Conservation (phyloP, 192 early-diverging fungal genomes). For the Coemansia sp. region DNA sequence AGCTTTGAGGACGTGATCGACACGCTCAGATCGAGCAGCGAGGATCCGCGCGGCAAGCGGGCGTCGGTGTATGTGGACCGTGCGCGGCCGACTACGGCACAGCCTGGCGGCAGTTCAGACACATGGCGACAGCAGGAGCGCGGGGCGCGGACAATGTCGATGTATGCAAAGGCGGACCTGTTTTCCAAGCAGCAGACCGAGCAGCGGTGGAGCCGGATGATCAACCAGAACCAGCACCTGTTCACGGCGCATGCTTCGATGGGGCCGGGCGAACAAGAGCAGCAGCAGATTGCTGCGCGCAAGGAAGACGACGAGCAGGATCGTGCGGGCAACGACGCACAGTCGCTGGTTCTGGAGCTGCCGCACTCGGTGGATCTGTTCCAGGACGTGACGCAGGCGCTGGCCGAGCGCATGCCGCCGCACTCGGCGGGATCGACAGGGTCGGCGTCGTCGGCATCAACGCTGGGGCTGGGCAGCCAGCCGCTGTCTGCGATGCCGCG, state of each 20-base stretch:
- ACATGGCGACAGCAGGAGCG: not conserved
- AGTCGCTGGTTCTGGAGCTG: conserved; percentile 32
- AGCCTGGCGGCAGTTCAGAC: not conserved
- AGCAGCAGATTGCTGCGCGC: not conserved
- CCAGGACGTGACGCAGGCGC: conserved; percentile 38
- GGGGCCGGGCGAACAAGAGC: conserved; percentile 2
- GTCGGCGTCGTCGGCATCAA: conserved; percentile 20
- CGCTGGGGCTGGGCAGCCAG: conserved; percentile 10
- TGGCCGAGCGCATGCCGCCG: conserved; percentile 33
- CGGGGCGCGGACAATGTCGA: conserved; percentile 10
- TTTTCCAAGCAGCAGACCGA: conserved; percentile 32
- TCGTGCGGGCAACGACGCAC: not conserved
- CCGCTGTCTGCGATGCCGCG: conserved; percentile 18
- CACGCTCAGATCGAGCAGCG: not conserved
- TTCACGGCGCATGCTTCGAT: conserved; percentile 8
- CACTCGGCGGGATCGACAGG: conserved; percentile 23
- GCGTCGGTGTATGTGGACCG: conserved; percentile 1
- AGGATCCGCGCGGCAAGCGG: conserved; percentile 1
- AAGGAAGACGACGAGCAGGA: not conserved
- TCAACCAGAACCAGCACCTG: conserved; percentile 48
- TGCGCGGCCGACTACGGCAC: conserved; percentile 10
- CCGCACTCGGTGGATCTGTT: conserved; percentile 36
- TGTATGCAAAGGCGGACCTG: conserved; percentile 16
- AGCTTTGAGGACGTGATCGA: conserved; percentile 12
- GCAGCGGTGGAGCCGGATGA: conserved; percentile 45